Percentiles rank a stretch among this genome's conserved stretches.
Conservation (phyloP, 176 grass and related monocot species). For the Carex littledalei region DNA sequence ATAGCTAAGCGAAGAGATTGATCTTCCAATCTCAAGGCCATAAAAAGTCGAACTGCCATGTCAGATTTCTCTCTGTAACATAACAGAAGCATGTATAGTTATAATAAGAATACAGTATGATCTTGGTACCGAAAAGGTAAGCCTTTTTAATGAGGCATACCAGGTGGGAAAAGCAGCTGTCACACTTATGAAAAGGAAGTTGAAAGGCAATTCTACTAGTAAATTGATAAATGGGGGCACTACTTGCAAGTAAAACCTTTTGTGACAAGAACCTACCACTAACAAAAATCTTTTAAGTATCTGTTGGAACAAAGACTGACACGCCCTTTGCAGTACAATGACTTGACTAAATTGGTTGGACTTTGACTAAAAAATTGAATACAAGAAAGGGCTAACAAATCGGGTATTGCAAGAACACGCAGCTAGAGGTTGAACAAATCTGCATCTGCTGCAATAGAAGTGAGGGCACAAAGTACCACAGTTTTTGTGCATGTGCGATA, state of each 20-base stretch:
- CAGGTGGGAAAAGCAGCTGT: neutral
- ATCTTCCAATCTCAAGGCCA: slow-evolving; percentile 79
- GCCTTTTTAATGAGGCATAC: neutral
- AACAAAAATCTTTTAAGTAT: too few relatives aligned
- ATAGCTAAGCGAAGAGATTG: slow-evolving; percentile 66
- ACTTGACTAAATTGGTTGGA: too few relatives aligned
- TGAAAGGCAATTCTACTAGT: too few relatives aligned
- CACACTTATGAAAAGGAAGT: too few relatives aligned
- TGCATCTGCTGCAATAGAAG: neutral
- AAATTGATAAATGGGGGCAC: too few relatives aligned
- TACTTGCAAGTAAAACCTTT: too few relatives aligned
- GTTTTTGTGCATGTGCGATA: neutral
- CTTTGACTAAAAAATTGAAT: too few relatives aligned
- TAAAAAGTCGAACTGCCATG: slow-evolving; percentile 84
- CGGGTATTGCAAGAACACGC: too few relatives aligned
- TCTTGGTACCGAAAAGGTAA: neutral
- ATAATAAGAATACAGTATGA: slow-evolving; percentile 3
- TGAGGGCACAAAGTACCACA: neutral
- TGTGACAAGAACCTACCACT: too few relatives aligned
- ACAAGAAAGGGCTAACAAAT: too few relatives aligned
- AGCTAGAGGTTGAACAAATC: neutral
- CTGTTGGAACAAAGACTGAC: too few relatives aligned
- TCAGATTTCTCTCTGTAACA: slow-evolving; percentile 81
- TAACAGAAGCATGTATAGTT: neutral
- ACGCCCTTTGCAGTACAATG: too few relatives aligned